Base-by-base conservation (phyloP, 495 filamentous ascomycete genomes). In the Lasiosphaeria ovina region DNA sequence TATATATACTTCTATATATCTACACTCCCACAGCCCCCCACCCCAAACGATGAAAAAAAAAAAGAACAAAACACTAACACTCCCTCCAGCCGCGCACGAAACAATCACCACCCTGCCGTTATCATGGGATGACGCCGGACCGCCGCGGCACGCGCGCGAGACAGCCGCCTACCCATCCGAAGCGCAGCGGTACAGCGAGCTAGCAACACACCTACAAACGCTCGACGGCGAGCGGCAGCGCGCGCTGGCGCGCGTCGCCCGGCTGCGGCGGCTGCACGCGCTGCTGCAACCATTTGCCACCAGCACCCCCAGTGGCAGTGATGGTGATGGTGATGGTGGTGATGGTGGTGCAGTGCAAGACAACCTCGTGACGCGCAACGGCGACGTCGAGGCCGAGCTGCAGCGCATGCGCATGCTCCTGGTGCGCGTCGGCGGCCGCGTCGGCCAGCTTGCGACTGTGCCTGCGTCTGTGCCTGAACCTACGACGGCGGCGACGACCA, bases 391-490 rank as follows among this genome's bases (percentile, higher is more conserved):
- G 62, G 76, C 79, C 45, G 91, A 95, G 72, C 67, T 96, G 62
- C 84, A 89, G 66, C 85, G 81, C 63, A 93, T 91, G 86, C 82
- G 87, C 42, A 82, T 91, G 70, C 75, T 96, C 59, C 84, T 89
- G 48, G 85, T 86, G 17, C 81, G 89, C 49, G 87, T 93, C 33
- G 82, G 84, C 3, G 88, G 80, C 3, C 77, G 88, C 55, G 76
- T 91, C 3, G 70, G 66, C 44, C 71, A 67, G 63, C 54, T 79
- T 32, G 51, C 31, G 32, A 38, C 35, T 24, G 62, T 52, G 36
- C 35, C 62, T 35, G 69, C 67, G 50, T 71, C 69, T 44, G 55
- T 50, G 8, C 57, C 54, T 3, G 44, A 48, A 24, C 24, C 24
- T 24, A 24, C 24, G 24, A 24, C 24, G 24, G 2, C 24, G 24